Evolutionary conservation across 1,284 basidiomycete species (phyloP), one percentile per base, ranked within the genome.

Genomic region (Trichosporon faecale): DNA sequence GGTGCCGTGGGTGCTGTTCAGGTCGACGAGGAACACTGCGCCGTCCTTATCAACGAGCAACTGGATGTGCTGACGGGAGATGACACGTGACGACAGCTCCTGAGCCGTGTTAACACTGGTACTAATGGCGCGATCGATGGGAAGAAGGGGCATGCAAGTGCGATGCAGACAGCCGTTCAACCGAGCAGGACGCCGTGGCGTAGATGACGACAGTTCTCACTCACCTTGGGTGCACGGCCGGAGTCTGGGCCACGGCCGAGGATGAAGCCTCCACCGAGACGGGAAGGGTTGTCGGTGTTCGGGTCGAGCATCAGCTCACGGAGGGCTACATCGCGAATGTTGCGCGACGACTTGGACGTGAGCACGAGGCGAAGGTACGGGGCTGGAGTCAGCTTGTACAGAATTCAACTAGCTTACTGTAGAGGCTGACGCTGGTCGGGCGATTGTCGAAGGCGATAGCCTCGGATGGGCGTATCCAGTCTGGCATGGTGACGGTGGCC

Each of bases 31-130:
- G 70, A 67, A 78, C 21, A 80, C 70, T 18, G 70, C 70, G 0
- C 76, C 78, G 1, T 70, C 33, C 18, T 29, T 63, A 44, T 74
- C 75, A 46, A 80, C 61, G 52, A 69, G 65, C 25, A 80, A 31
- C 49, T 76, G 74, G 23, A 74, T 70, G 66, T 81, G 80, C 16
- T 44, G 31, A 57, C 79, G 77, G 3, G 79, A 80, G 25, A 79
- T 66, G 21, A 78, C 74, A 5, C 77, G 73, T 3, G 73, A 76
- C 14, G 68, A 52, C 72, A 77, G 73, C 23, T 64, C 67, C 77
- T 78, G 61, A 66, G 37, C 21, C n/a, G 29, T 31, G 57, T 61
- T 21, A 61, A 23, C 16, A 18, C 57, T 31, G 27, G 29, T 14
- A 27, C 52, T 57, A 25, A 27, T 27, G 25, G 52, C 40, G 40